A percentile compares a stretch with the other conserved stretches of the same genome.
These are phyloP conservation scores for Sugiyamaella smithiae DNA, from an alignment of 805 yeast genomes.

Conservation along the genomic window DNA sequence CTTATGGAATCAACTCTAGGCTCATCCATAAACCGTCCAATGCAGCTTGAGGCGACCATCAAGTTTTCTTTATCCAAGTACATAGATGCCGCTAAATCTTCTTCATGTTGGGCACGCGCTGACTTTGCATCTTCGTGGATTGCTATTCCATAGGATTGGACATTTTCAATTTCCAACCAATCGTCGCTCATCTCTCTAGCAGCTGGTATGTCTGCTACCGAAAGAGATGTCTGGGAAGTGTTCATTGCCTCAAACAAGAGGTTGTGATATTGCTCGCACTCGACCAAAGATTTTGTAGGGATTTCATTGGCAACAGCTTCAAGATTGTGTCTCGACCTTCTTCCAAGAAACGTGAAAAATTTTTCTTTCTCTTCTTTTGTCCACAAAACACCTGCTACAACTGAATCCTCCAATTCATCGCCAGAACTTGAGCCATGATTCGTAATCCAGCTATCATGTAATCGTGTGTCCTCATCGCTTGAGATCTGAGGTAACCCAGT, in stretches of 20 bases:
- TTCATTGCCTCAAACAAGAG: slow-evolving; percentile 10
- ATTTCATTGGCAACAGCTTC: slow-evolving; percentile 23
- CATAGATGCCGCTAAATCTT: too few relatives aligned
- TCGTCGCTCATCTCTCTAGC: slow-evolving; percentile 26
- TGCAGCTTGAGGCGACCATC: too few relatives aligned
- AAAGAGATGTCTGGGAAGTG: background rate
- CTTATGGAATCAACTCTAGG: too few relatives aligned
- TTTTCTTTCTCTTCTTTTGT: slow-evolving; percentile 24
- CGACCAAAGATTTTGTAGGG: slow-evolving; percentile 25
- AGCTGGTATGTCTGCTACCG: slow-evolving; percentile 23
- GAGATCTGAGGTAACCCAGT: background rate
- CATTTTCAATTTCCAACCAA: slow-evolving; percentile 25
- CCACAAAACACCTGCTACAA: slow-evolving; percentile 20
- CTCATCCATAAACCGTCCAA: too few relatives aligned
- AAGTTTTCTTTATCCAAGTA: too few relatives aligned
- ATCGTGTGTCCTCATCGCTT: background rate
- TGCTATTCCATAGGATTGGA: slow-evolving; percentile 9
- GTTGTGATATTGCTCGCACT: slow-evolving; percentile 28
- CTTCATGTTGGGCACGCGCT: too few relatives aligned
- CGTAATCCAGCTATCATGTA: background rate
- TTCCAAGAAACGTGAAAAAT: slow-evolving; percentile 25
- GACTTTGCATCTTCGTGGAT: too few relatives aligned
- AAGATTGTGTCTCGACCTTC: slow-evolving; percentile 26
- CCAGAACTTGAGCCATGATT: background rate
- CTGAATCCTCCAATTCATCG: background rate